These are phyloP conservation scores for Hemerocallis citrina DNA, from an alignment of 106 monocot genomes.

Conservation along the genomic window DNA sequence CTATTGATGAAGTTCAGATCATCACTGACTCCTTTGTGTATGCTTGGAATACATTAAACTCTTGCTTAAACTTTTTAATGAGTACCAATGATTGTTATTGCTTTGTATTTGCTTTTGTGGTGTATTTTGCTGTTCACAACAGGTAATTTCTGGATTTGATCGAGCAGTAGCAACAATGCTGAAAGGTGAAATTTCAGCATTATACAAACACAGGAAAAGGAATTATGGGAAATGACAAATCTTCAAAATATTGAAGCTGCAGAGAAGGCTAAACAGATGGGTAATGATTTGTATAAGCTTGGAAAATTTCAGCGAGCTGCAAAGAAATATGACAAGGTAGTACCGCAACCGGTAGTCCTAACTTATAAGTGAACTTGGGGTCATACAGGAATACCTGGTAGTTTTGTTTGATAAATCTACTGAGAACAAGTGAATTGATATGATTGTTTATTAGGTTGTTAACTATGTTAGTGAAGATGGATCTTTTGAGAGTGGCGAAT, in stretches of 20 bases:
- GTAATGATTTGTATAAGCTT: constrained; percentile 54
- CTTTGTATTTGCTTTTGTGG: background rate
- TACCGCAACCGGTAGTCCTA: too few relatives aligned
- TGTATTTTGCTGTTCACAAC: constrained; percentile 29
- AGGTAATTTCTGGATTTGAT: constrained; percentile 62
- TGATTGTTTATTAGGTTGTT: constrained; percentile 34
- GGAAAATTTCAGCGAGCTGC: constrained; percentile 52
- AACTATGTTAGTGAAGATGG: constrained; percentile 32
- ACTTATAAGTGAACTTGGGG: background rate
- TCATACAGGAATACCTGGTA: background rate
- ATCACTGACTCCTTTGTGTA: background rate
- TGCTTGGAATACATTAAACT: background rate
- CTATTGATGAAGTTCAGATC: constrained; percentile 56
- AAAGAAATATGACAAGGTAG: constrained; percentile 63
- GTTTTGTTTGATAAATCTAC: background rate
- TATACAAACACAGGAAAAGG: constrained; percentile 59
- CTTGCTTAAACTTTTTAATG: background rate
- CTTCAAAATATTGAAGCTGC: constrained; percentile 49
- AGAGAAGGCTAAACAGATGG: constrained; percentile 34
- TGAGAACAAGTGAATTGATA: constrained; percentile 1
- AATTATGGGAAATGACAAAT: constrained; percentile 36
- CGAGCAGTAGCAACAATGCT: constrained; percentile 52
- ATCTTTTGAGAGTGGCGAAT: constrained; percentile 36
- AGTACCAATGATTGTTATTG: background rate
- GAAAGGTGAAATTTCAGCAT: constrained; percentile 48